Percentiles rank a stretch among this genome's conserved stretches.
Evolutionary conservation across 306 rosid species (phyloP).

Genomic region (Purshia tridentata): DNA sequence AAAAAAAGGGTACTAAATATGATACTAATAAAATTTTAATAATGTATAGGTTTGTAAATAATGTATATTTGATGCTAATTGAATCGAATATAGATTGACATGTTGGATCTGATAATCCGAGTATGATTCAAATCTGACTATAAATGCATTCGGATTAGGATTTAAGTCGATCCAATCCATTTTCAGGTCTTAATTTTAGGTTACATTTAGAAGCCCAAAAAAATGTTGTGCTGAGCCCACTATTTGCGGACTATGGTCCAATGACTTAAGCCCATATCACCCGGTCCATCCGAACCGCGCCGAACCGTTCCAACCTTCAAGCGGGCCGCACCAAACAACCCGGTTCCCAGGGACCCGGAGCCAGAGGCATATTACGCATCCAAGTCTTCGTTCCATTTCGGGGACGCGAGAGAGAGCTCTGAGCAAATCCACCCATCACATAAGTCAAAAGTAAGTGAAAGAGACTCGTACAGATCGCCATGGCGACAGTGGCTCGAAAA

Average conservation of each 20-base stretch:
- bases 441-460: slow-evolving; percentile 11
- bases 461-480: slow-evolving; percentile 23
- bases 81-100: no score
- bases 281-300: background rate
- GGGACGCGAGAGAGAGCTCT: background rate
- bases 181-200: no score
- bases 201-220: no score
- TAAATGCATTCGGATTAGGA: no score
- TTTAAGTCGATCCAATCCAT: no score
- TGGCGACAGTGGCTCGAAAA: slow-evolving; percentile 63
- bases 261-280: background rate
- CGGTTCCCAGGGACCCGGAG: background rate
- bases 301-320: background rate
- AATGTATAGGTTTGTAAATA: no score
- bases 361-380: background rate
- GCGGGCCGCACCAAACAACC: slow-evolving; percentile 3
- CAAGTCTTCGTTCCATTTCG: slow-evolving; percentile 1
- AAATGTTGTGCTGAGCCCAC: background rate
- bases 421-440: slow-evolving; percentile 25
- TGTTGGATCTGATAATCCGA: no score
- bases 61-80: no score
- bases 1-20: no score
- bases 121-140: no score
- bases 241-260: background rate
- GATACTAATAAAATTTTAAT: no score